Evolutionary conservation across 116 monocot genomes (phyloP).

Genomic region (Cymodocea nodosa): DNA sequence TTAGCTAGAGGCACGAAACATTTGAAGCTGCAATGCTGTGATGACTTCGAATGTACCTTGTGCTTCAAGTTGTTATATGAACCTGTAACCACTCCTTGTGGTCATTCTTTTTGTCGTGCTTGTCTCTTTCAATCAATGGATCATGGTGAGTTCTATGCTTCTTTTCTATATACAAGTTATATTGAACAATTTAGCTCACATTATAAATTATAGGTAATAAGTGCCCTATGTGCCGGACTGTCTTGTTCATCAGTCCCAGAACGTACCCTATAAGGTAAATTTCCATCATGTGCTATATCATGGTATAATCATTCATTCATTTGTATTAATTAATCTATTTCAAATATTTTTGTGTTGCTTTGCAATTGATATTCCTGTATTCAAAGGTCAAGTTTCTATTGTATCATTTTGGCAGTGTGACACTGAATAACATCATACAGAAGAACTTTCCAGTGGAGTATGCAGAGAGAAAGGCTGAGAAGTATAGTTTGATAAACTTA

Average conservation of each 20-base stretch:
- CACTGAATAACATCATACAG: constrained; percentile 85
- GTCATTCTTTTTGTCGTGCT: constrained; percentile 89
- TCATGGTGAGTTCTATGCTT: constrained; percentile 50
- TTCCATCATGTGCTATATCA: neutral
- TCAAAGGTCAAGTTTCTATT: constrained; percentile 5
- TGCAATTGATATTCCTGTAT: no score
- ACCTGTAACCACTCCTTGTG: constrained; percentile 97
- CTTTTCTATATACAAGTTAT: neutral
- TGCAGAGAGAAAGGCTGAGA: constrained; percentile 74
- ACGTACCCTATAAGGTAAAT: constrained; percentile 83
- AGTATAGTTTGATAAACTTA: constrained; percentile 47
- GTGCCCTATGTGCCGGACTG: constrained; percentile 94
- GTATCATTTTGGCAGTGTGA: constrained; percentile 53
- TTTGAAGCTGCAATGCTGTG: constrained; percentile 34
- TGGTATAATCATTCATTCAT: neutral
- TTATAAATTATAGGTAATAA: constrained; percentile 55
- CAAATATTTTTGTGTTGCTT: no score
- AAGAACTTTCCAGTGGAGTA: constrained; percentile 78
- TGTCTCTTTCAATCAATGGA: constrained; percentile 96
- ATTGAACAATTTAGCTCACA: neutral
- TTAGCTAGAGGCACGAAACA: constrained; percentile 22
- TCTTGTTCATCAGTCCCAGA: constrained; percentile 77
- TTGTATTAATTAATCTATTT: no score
- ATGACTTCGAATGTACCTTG: constrained; percentile 94
- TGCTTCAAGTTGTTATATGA: constrained; percentile 83